phyloP scores from a whole-genome alignment of 345 rosid species.

The Euclidium syriacum region DNA sequence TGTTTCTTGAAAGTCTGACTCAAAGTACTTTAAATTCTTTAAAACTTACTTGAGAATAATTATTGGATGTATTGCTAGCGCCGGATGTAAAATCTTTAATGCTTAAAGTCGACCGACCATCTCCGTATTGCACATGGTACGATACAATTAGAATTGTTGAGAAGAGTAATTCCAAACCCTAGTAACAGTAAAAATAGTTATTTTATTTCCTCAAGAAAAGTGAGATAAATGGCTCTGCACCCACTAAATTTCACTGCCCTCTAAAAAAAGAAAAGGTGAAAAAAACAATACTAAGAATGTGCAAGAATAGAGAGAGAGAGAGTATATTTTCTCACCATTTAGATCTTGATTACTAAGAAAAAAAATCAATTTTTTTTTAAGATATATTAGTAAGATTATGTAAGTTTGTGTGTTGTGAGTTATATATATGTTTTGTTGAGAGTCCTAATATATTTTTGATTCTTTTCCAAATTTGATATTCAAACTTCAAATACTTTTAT shows the following conservation, averaged over 20 bases:
- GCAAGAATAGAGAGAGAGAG: neutral
- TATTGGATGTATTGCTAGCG: neutral
- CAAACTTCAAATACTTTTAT: no score
- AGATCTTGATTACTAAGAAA: neutral
- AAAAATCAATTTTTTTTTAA: neutral
- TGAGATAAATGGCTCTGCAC: neutral
- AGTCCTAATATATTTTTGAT: neutral
- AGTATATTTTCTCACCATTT: neutral
- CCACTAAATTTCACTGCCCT: no score
- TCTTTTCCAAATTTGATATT: no score
- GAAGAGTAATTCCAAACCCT: neutral
- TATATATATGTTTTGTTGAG: neutral
- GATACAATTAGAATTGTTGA: neutral
- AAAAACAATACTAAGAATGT: no score
- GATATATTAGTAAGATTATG: neutral
- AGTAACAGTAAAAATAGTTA: neutral
- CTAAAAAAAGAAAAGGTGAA: neutral
- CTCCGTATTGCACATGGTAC: neutral
- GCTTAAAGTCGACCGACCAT: neutral
- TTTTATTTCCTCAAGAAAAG: neutral
- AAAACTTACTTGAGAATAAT: conserved; percentile 15
- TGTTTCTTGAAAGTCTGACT: neutral
- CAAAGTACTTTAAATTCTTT: neutral
- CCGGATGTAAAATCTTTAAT: conserved; percentile 5
- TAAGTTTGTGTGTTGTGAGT: neutral